A percentile compares a stretch with the other conserved stretches of the same genome.
phyloP scores from a whole-genome alignment of 148 eudicot species.

The Rhododendron molle region DNA sequence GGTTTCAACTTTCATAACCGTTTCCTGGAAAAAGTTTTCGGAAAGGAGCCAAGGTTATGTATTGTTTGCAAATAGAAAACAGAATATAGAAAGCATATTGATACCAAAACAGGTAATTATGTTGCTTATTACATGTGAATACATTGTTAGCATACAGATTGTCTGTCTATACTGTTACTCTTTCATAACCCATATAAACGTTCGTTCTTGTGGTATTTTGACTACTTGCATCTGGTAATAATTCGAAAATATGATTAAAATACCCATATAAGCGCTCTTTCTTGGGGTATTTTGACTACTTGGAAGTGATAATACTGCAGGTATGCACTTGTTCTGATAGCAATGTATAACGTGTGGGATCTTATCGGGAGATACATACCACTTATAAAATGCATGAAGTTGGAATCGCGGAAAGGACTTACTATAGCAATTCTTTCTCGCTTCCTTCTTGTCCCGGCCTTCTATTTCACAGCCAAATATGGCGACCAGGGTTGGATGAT shows the following conservation, averaged over 20 bases:
- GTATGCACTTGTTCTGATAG: slow-evolving; percentile 47
- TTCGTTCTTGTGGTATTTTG: background rate
- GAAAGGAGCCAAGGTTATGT: background rate
- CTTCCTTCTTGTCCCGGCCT: slow-evolving; percentile 38
- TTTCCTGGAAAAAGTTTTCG: background rate
- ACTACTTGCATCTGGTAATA: background rate
- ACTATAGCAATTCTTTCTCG: slow-evolving; percentile 20
- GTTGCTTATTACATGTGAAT: background rate
- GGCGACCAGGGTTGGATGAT: slow-evolving; percentile 51
- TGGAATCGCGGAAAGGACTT: slow-evolving; percentile 44
- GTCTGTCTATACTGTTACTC: background rate
- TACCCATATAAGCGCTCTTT: background rate
- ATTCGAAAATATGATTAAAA: background rate
- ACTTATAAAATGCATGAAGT: slow-evolving; percentile 22
- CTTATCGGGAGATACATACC: slow-evolving; percentile 46
- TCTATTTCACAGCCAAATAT: slow-evolving; percentile 49
- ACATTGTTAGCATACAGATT: background rate
- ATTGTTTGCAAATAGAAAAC: background rate
- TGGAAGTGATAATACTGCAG: slow-evolving; percentile 18
- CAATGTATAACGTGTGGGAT: slow-evolving; percentile 44
- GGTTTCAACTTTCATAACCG: background rate
- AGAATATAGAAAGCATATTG: background rate
- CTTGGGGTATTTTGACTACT: background rate
- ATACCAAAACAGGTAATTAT: background rate
- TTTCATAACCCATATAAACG: background rate